Evolutionary conservation across 2,329 filamentous ascomycete species (phyloP), one percentile per base, ranked within the genome.

Genomic region (Scedosporium apiospermum): DNA sequence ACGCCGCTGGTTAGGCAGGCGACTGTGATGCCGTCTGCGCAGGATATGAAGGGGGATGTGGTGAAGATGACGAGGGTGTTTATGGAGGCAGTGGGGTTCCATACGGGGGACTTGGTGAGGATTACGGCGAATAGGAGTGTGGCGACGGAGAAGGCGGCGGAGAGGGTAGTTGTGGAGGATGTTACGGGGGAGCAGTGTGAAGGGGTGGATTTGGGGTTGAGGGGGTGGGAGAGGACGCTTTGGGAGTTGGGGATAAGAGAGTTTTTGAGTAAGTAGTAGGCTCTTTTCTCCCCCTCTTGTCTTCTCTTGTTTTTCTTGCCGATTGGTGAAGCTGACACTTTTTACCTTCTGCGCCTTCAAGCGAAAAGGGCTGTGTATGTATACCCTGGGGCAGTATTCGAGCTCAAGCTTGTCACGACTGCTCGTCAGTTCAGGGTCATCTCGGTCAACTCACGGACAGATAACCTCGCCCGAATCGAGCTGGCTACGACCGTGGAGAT

Each of bases 61-160:
- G 78, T 89, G 59, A 81, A 92, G 78, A 84, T 90, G 77, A 87
- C 90, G 27, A 87, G 90, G 65, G 80, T 85, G 6, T 84, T 96
- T 61, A 88, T 90, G 65, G 87, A 89, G 38, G 82, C 85, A 4
- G 89, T 88, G 67, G 85, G 84, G 1, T 82, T 96, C 67, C 88
- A 88, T 64, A 78, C 95, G 3, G 86, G 86, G 16, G 89, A 92
- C 59, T 82, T 85, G 61, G 76, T 82, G 44, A 74, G 74, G 44
- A 78, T 96, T 58, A 79, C 81, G 10, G 53, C 38, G 6, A 34
- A 57, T 6, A 57, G 21, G 62, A 44, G 16, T 4, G 81, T 93
- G 27, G 77, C 80, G 2, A 79, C 81, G 10, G 80, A 82, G 21
- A 34, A 21, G 16, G 38, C 27, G 10, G 84, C 86, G 5, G 77